Conservation (phyloP, 768 basidiomycete genomes). For the Rhodotorula kratochvilovae region DNA sequence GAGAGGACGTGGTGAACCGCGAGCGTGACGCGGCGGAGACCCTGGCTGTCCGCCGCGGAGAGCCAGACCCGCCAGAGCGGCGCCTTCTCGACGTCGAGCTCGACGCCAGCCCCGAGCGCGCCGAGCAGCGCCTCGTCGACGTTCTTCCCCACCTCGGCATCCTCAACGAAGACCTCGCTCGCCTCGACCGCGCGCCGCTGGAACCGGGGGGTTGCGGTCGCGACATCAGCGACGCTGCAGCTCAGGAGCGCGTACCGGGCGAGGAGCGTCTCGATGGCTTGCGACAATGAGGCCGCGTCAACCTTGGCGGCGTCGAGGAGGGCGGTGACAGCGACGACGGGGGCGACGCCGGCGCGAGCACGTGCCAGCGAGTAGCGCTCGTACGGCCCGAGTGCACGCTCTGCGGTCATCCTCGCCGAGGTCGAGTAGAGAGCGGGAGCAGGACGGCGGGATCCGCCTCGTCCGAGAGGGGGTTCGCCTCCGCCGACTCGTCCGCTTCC, state of each 20-base stretch:
- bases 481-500: no score
- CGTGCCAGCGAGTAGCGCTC: conserved; percentile 7
- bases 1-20: conserved; percentile 15
- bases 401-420: background rate
- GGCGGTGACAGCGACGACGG: conserved; percentile 21
- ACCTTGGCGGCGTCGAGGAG: background rate
- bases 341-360: background rate
- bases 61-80: conserved; percentile 22
- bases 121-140: background rate
- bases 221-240: background rate
- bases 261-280: conserved; percentile 3
- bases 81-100: background rate
- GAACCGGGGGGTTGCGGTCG: background rate
- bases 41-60: background rate
- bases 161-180: background rate
- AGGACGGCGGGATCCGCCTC: no score
- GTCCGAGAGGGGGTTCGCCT: no score
- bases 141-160: background rate
- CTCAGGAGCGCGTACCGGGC: conserved; percentile 3
- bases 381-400: conserved; percentile 2
- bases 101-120: background rate
- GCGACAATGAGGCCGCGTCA: background rate
- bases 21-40: background rate
- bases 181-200: background rate
- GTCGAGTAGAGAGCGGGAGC: no score